Evolutionary conservation across 2,329 filamentous ascomycete genomes (phyloP).

Genomic region (Knufia fluminis): DNA sequence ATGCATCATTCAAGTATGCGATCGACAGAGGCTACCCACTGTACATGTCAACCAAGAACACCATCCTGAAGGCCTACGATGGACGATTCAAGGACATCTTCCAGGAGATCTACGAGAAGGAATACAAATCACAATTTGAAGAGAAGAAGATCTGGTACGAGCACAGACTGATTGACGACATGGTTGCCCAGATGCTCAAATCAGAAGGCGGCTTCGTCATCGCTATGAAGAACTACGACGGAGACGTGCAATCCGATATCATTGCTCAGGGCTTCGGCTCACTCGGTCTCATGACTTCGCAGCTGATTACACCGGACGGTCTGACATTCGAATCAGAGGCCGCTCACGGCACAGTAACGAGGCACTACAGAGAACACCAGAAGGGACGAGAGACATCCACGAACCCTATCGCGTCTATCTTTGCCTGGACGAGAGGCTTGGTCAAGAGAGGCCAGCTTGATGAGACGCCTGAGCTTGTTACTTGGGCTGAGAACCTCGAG

Average conservation of each 20-base stretch:
- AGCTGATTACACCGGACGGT: constrained; percentile 91
- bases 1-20: constrained; percentile 93
- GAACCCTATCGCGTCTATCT: constrained; percentile 98
- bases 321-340: constrained; percentile 97
- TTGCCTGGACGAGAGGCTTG: constrained; percentile 94
- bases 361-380: constrained; percentile 98
- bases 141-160: constrained; percentile 96
- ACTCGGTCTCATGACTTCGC: constrained; percentile 95
- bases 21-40: constrained; percentile 79
- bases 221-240: constrained; percentile 99
- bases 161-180: constrained; percentile 97
- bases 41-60: constrained; percentile 99
- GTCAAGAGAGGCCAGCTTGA: constrained; percentile 90
- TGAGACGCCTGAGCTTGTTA: constrained; percentile 78
- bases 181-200: constrained; percentile 99
- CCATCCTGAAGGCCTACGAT: constrained; percentile 97
- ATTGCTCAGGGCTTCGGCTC: constrained; percentile 97
- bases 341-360: constrained; percentile 94
- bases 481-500: constrained; percentile 87
- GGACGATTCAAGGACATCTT: constrained; percentile 99
- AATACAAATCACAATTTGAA: constrained; percentile 84
- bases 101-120: constrained; percentile 84
- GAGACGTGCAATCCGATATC: constrained; percentile 97
- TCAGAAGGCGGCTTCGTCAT: constrained; percentile 92
- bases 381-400: constrained; percentile 96